Base-by-base conservation (phyloP, 441 rosid genomes). In the Bruguiera hainesii region DNA sequence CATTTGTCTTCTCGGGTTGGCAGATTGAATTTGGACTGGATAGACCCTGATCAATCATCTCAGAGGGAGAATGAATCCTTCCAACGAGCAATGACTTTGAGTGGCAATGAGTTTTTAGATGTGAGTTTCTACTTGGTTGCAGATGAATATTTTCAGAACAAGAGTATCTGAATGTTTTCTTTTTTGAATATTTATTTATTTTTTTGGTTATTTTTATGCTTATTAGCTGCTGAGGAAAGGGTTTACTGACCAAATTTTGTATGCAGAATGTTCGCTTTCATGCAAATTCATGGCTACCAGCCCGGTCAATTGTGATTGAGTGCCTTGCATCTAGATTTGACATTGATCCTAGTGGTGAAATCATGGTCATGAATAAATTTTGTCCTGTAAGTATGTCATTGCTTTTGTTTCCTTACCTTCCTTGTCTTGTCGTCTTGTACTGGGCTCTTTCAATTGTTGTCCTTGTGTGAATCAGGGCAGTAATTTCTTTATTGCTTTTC, bases 11-110 rank as follows among this genome's bases (percentile, higher is more conserved):
- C 93, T 15, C 86, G 97, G 80, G 85, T 90, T n/a, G 97, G 96
- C 62, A 87, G 81, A 80, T 79, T 95, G 33, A 92, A 92, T 73
- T 86, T 87, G 71, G 98, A 95, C 71, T 91, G 99, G 99, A 85
- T 70, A 30, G 96, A 95, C 26, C 96, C 89, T 55, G 93, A 92
- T 79, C 99, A 92, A 75, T 89, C 99, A 67, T 62, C 91, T 18
- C 90, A 87, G 75, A 95, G 82, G 75, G 99, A 95, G 87, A 87
- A 92, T 65, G 89, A 85, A 73, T 95, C 93, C 64, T 95, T 95
- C 73, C 84, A 80, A 50, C 76, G 31, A 75, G 97, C 93, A 72
- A 86, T 95, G 98, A 82, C 79, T 49, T 73, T 92, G 29, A 87
- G 93, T 64, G 99, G 97, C 26, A 77, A 80, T 68, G 98, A 95